Conservation (phyloP, 2,329 filamentous ascomycete genomes). For the Fusarium zealandicum region DNA sequence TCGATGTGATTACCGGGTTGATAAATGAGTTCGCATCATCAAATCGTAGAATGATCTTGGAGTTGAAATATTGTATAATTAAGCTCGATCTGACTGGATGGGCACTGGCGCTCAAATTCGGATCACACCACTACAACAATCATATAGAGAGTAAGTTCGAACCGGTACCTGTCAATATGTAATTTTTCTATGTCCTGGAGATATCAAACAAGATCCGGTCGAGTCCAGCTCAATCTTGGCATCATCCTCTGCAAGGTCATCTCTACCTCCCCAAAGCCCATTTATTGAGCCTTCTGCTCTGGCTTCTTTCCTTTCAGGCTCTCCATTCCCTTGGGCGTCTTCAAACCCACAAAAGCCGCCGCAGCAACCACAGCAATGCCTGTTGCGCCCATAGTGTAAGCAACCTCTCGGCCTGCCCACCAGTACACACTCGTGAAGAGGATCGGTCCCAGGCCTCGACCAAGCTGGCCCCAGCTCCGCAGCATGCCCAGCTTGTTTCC, state of each 20-base stretch:
- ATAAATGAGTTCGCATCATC: no score
- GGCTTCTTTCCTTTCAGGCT: conserved; percentile 30
- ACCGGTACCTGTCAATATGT: not conserved
- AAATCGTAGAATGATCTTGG: no score
- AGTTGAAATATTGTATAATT: no score
- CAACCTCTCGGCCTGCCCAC: conserved; percentile 92
- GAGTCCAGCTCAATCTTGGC: conserved; percentile 28
- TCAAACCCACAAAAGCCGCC: conserved; percentile 75
- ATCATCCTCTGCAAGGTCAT: not conserved
- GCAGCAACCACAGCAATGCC: conserved; percentile 79
- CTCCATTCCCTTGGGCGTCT: conserved; percentile 59
- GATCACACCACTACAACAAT: no score
- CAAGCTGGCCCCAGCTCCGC: conserved; percentile 83
- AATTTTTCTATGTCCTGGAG: not conserved
- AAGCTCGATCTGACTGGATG: no score
- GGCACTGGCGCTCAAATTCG: no score
- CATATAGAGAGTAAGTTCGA: no score
- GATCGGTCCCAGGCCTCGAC: conserved; percentile 84
- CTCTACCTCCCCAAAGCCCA: not conserved
- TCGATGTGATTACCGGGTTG: not conserved
- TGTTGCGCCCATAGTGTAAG: conserved; percentile 80
- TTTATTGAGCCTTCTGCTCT: conserved; percentile 28
- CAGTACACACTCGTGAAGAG: conserved; percentile 96
- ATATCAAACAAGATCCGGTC: conserved; percentile 1
- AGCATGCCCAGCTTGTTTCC: conserved; percentile 88